Evolutionary conservation across 2,329 filamentous ascomycete species (phyloP), one percentile per base, ranked within the genome.

Genomic region (Colletotrichum abscissum): DNA sequence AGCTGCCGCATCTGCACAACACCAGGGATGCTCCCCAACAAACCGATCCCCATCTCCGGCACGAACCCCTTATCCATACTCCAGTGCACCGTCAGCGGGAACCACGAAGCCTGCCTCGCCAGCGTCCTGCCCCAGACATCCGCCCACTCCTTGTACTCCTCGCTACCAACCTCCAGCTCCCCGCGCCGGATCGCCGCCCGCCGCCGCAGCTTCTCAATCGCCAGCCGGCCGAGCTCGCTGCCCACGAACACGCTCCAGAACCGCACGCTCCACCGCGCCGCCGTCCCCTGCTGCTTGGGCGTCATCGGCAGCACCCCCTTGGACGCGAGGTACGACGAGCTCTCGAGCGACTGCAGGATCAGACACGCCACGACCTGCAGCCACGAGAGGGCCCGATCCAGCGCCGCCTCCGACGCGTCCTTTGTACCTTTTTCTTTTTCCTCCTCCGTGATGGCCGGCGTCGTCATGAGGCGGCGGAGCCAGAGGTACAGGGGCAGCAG

Each of bases 21-120:
- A 1, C 86, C 84, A 2, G 87, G 86, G 24, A 88, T 83, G 58
- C 82, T 79, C 2, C 83, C 87, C 65, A 88, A 76, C 64, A 84
- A 35, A n/a, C 82, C 81, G 22, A 88, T 78, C 3, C 80, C 76
- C 33, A 83, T 74, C 56, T 88, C 86, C 46, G 81, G 81, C 66
- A 88, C 76, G 52, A 81, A 77, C 7, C 93, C 94, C 69, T 89
- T 85, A 73, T 93, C 91, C 54, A 92, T 81, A 78, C 94, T 93
- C 92, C 94, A 98, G 84, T 98, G 95, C 30, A 96, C 79, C 74
- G 94, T 96, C 80, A 97, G 86, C 38, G 95, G 95, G 69, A 93
- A 91, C 91, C 94, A 97, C 38, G 93, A 91, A 74, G 90, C 80
- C 82, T 95, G 95, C 55, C 92, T 88, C 24, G 91, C 86, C 66